Base-by-base conservation (phyloP, 441 rosid species). In the Pelargonium cotyledonis region DNA sequence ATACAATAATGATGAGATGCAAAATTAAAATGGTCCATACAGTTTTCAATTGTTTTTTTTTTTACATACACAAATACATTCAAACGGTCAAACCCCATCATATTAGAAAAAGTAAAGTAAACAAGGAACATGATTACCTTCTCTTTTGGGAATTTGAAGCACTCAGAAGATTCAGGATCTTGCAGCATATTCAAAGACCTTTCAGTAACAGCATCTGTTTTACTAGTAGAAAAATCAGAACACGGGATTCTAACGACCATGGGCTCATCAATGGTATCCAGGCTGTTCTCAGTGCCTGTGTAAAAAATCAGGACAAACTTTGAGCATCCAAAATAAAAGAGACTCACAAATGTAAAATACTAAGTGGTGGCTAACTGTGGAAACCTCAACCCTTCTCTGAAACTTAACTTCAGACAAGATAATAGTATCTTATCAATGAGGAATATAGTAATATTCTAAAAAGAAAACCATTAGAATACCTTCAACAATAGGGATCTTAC, bases 121-220 rank as follows among this genome's bases (percentile, higher is more conserved):
- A 60, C 23, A 60, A 62, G 67, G 67, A 31, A 65, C 70, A 71
- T 19, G 66, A 31, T 44, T 75, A 90, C 98, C 92, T 83, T 89
- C 67, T 85, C 85, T 69, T 75, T 68, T 65, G 76, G 71, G 40
- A 80, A 71, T 43, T 76, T 66, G 68, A 51, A 49, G 47, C 63
- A 29, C 61, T 75, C 77, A 61, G 78, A 84, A 81, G 70, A 41
- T 69, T 78, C 84, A 68, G 55, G 63, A 43, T 68, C 80, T 65
- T 74, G 80, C 65, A 65, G 61, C 19, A 49, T 75, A 79, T 68
- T 72, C 12, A 6, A 64, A 60, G 76, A 75, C 38, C 53, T 65
- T 44, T 66, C 74, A 43, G 63, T 66, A 43, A 49, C 38, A 64
- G 75, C 55, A 74, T 14, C 67, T 44, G 62, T 78, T 64, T 72